These are phyloP conservation scores for Pilasporangium apinafurcum DNA, from an alignment of 352 stramenopile species.

Conservation along the genomic window DNA sequence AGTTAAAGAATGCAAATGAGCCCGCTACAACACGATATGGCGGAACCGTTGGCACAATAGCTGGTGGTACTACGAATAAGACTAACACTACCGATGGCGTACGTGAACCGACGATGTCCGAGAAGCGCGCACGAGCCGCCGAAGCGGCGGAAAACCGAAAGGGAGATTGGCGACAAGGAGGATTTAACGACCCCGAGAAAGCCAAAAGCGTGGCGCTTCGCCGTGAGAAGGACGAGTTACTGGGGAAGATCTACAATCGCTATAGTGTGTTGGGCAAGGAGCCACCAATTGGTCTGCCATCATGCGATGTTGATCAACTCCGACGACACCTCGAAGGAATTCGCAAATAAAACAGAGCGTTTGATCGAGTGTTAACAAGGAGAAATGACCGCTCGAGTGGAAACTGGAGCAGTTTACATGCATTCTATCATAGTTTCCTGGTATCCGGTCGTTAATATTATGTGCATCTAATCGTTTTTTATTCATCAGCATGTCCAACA, in stretches of 20 bases:
- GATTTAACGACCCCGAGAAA: slow-evolving; percentile 53
- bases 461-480: too few relatives aligned
- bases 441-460: too few relatives aligned
- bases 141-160: slow-evolving; percentile 62
- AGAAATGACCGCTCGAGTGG: too few relatives aligned
- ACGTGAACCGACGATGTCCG: slow-evolving; percentile 42
- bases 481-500: too few relatives aligned
- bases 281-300: slow-evolving; percentile 71
- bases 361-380: neutral
- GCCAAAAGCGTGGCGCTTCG: slow-evolving; percentile 52
- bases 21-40: neutral
- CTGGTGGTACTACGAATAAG: too few relatives aligned
- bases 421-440: too few relatives aligned
- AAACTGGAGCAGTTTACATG: too few relatives aligned
- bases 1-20: slow-evolving; percentile 27
- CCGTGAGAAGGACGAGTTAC: slow-evolving; percentile 78
- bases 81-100: slow-evolving; percentile 4
- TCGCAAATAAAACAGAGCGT: slow-evolving; percentile 9
- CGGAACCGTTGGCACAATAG: slow-evolving; percentile 1
- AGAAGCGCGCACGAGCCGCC: slow-evolving; percentile 59
- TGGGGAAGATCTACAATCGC: slow-evolving; percentile 74
- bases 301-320: slow-evolving; percentile 74
- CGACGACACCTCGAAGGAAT: slow-evolving; percentile 69
- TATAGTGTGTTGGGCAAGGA: slow-evolving; percentile 76
- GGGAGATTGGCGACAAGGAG: slow-evolving; percentile 74